Conservation (phyloP, 306 rosid species). For the Ormosia emarginata region DNA sequence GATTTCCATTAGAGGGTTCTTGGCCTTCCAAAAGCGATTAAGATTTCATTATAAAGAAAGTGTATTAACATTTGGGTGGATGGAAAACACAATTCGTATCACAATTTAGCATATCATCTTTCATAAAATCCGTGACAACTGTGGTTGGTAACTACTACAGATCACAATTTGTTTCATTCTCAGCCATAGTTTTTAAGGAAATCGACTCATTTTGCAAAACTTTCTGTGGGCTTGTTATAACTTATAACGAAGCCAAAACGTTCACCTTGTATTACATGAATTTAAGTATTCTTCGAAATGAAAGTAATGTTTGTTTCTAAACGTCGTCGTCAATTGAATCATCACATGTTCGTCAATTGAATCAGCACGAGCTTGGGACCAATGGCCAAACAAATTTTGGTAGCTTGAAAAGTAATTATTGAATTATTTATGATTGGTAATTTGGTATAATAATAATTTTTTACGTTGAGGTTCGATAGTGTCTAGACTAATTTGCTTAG, state of each 20-base stretch:
- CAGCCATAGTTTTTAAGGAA: slow-evolving; percentile 31
- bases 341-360: slow-evolving; percentile 1
- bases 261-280: slow-evolving; percentile 13
- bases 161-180: slow-evolving; percentile 12
- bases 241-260: not conserved
- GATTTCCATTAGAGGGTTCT: not conserved
- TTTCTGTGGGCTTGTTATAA: slow-evolving; percentile 32
- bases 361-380: slow-evolving; percentile 4
- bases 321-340: slow-evolving; percentile 12
- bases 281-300: not conserved
- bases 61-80: slow-evolving; percentile 15
- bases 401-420: not conserved
- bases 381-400: not conserved
- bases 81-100: slow-evolving; percentile 7
- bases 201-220: slow-evolving; percentile 2
- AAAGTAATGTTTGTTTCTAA: not conserved
- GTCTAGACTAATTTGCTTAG: too few species aligned
- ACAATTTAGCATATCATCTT: not conserved
- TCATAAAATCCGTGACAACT: not conserved
- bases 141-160: not conserved
- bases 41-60: slow-evolving; percentile 12
- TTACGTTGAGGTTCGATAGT: too few species aligned
- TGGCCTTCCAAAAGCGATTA: slow-evolving; percentile 2
- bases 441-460: too few species aligned
- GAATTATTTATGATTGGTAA: not conserved